Evolutionary conservation across 306 rosid genomes (phyloP), one percentile per base, ranked within the genome.

Genomic region (Sindora glabra): DNA sequence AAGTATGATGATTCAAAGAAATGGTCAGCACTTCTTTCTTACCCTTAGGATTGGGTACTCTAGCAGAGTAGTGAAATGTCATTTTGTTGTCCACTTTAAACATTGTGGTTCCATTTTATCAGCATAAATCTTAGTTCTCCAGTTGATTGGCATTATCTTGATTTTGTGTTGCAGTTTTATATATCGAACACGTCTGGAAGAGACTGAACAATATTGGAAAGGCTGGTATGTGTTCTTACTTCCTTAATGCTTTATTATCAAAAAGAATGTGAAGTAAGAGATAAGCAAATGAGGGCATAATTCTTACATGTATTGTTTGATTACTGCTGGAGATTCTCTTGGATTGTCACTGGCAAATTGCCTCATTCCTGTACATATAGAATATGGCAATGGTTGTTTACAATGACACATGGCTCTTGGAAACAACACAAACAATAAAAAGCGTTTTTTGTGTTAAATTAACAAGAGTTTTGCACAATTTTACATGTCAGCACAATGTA

Each of bases 131-230:
- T 8, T 74, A 62, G 46, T 42, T 65, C 60, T 49, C 16, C 49
- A 41, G 41, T 55, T 71, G 40, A 65, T 58, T 41, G 41, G 51
- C 49, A 32, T 42, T 16, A 24, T 45, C 67, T 72, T 75, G 57
- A 60, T 62, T 65, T 76, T 76, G 62, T 81, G 76, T 67, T 73
- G 79, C 96, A 92, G 98, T 74, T 92, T 81, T 65, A 71, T 81
- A 49, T 74, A 92, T 70, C 84, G 85, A 55, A 83, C 96, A 25
- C 80, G 56, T 65, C 73, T 92, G 22, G 95, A 72, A 75, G 84
- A 86, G 84, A 92, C 95, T 14, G 96, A 92, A 70, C 94, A 92
- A 62, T 84, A 83, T 79, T 92, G 99, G 99, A 92, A 80, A 78
- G 83, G 82, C 74, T 92, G 99, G 99, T 90, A 82, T 66, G 86